These are phyloP conservation scores for Trichoderma sp. DNA, from an alignment of 2,329 filamentous ascomycete genomes.

Conservation along the genomic window DNA sequence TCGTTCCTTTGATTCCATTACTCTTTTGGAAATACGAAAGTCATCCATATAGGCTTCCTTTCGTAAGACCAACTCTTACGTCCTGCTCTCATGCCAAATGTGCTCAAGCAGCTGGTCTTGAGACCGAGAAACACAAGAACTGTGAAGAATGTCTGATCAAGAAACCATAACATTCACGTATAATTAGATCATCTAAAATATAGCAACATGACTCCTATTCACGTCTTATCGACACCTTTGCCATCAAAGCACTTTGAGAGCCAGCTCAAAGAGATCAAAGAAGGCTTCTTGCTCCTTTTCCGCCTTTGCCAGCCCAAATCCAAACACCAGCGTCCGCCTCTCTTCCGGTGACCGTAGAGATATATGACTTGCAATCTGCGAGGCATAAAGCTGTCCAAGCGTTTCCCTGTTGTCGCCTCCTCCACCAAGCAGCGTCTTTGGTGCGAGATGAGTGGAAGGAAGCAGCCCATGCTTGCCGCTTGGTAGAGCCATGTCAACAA, in stretches of 20 bases:
- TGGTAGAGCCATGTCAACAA: slow-evolving; percentile 63
- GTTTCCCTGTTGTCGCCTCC: slow-evolving; percentile 79
- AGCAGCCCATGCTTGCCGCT: slow-evolving; percentile 57
- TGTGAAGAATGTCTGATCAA: background rate
- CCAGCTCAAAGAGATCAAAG: slow-evolving; percentile 67
- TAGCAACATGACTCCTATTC: background rate
- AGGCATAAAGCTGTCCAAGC: slow-evolving; percentile 83
- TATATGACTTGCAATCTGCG: slow-evolving; percentile 83
- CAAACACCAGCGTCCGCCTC: slow-evolving; percentile 63
- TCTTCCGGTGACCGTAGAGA: slow-evolving; percentile 70
- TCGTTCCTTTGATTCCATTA: no score
- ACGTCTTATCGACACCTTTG: background rate
- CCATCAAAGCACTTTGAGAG: slow-evolving; percentile 58
- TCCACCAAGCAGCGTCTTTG: slow-evolving; percentile 83
- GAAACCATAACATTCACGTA: no score
- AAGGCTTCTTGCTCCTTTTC: slow-evolving; percentile 60
- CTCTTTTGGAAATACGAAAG: no score
- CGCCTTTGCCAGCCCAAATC: slow-evolving; percentile 59
- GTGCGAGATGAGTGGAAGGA: slow-evolving; percentile 80
- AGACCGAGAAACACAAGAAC: background rate
- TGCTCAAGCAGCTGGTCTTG: background rate
- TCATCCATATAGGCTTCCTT: background rate
- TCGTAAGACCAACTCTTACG: background rate
- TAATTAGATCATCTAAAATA: background rate
- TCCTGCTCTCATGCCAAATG: background rate